Conservation (phyloP, 164 flowering plant genomes). For the Vitis labrusca region DNA sequence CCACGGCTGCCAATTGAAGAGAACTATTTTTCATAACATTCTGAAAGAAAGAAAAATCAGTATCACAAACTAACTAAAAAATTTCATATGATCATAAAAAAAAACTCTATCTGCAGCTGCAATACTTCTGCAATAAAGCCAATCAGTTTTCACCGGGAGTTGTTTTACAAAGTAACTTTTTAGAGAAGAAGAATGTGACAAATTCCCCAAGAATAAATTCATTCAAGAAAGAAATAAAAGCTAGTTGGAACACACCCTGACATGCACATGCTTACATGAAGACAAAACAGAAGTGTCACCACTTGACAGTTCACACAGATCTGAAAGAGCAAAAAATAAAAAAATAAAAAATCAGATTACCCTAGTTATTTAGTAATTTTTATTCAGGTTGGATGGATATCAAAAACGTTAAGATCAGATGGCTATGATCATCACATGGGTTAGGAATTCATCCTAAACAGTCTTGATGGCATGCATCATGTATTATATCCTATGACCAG, state of each 20-base stretch:
- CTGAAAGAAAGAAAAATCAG: slow-evolving; percentile 26
- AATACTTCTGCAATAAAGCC: background rate
- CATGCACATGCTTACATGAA: background rate
- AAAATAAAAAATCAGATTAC: background rate
- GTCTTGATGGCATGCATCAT: too few species aligned
- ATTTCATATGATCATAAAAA: background rate
- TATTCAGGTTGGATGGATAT: too few species aligned
- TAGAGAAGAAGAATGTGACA: background rate
- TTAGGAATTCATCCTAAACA: too few species aligned
- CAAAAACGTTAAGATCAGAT: too few species aligned
- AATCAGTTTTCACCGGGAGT: background rate
- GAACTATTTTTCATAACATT: slow-evolving; percentile 47
- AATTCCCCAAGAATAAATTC: background rate
- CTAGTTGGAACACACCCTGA: background rate
- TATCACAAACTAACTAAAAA: background rate
- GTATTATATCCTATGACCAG: too few species aligned
- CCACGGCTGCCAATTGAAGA: slow-evolving; percentile 55
- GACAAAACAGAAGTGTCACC: background rate
- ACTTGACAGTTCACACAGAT: background rate
- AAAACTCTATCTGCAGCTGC: background rate
- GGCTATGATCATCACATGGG: too few species aligned
- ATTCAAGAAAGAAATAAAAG: background rate
- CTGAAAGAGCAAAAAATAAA: background rate
- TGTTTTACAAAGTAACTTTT: background rate
- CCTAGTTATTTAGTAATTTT: background rate